Conservation (phyloP, 331 rosid species). For the Telfairia occidentalis region DNA sequence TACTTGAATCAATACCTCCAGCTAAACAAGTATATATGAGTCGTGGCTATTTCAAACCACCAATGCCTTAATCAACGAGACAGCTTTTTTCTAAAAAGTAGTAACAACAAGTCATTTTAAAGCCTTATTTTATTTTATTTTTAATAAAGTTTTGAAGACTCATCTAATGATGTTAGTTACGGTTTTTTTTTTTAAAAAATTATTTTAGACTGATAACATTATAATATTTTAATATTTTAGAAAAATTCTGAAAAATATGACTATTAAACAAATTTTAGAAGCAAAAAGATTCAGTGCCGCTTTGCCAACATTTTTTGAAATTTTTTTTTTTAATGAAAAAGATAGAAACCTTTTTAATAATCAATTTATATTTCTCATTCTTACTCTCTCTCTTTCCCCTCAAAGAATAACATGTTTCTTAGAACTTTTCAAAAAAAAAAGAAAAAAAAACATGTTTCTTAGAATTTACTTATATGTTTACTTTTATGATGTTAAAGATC, state of each 20-base stretch:
- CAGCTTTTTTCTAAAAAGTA: not conserved
- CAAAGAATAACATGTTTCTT: not conserved
- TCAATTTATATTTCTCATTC: not conserved
- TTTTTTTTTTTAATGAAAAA: not conserved
- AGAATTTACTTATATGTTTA: not conserved
- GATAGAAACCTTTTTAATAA: not conserved
- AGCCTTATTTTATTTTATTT: too few species aligned
- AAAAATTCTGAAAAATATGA: not conserved
- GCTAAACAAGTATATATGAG: not conserved
- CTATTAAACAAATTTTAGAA: not conserved
- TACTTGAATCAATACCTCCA: not conserved
- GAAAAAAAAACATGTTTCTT: not conserved
- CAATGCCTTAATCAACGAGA: not conserved
- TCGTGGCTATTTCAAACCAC: not conserved
- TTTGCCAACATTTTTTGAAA: not conserved
- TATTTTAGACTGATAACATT: not conserved
- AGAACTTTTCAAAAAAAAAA: too few species aligned
- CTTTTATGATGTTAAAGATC: not conserved
- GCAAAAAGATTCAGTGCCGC: not conserved
- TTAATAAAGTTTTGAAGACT: too few species aligned
- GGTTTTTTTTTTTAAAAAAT: not conserved
- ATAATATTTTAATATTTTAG: not conserved
- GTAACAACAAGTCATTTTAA: not conserved
- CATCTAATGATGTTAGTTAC: not conserved
- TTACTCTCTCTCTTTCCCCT: not conserved